phyloP scores from a whole-genome alignment of 2,329 filamentous ascomycete genomes.

The Blumeria graminis region DNA sequence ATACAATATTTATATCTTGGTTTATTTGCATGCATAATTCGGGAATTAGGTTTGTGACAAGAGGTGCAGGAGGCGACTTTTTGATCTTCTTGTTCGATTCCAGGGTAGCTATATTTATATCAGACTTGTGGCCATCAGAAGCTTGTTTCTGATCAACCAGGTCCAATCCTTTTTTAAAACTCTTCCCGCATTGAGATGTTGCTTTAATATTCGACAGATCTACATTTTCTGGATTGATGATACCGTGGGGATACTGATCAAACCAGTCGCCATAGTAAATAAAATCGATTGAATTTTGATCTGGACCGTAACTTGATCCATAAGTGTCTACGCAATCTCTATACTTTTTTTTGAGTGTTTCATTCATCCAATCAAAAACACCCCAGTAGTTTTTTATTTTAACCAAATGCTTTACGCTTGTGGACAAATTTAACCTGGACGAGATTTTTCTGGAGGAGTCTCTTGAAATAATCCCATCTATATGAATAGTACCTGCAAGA shows the following conservation, averaged over 20 bases:
- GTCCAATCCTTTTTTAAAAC: slow-evolving; percentile 54
- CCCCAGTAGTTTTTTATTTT: slow-evolving; percentile 98
- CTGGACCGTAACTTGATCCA: slow-evolving; percentile 32
- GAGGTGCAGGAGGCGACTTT: slow-evolving; percentile 15
- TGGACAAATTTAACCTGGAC: slow-evolving; percentile 63
- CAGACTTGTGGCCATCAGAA: slow-evolving; percentile 35
- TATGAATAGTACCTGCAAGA: slow-evolving; percentile 79
- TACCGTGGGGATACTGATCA: slow-evolving; percentile 76
- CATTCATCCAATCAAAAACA: slow-evolving; percentile 92
- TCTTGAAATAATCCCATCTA: slow-evolving; percentile 74
- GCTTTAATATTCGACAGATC: slow-evolving; percentile 46
- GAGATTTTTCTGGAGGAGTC: slow-evolving; percentile 49
- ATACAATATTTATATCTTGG: slow-evolving; percentile 7
- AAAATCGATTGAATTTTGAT: slow-evolving; percentile 32
- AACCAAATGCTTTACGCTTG: slow-evolving; percentile 71
- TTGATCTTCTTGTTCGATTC: slow-evolving; percentile 18
- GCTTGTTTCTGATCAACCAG: slow-evolving; percentile 71
- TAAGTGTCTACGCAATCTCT: slow-evolving; percentile 63
- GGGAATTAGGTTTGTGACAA: slow-evolving; percentile 11
- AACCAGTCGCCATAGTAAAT: slow-evolving; percentile 99
- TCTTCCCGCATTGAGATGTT: slow-evolving; percentile 72
- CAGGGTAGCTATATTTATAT: slow-evolving; percentile 8
- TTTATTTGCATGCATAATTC: slow-evolving; percentile 7
- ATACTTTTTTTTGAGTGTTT: slow-evolving; percentile 78
- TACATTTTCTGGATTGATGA: slow-evolving; percentile 62